Conservation (phyloP, 2,329 filamentous ascomycete genomes). For the Phaeophleospora eucalypticola region DNA sequence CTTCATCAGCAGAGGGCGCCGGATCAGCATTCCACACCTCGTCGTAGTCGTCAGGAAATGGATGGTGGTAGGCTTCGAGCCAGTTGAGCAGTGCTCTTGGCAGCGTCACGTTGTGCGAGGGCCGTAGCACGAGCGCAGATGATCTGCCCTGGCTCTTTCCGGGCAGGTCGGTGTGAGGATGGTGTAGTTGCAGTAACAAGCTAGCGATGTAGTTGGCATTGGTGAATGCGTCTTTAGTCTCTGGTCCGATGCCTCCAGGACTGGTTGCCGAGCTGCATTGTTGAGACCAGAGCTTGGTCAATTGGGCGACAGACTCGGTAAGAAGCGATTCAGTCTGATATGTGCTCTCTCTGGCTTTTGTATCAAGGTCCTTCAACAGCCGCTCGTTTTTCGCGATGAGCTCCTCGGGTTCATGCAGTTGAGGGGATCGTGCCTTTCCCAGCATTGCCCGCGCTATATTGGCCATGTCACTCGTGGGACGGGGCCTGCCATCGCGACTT, state of each 20-base stretch:
- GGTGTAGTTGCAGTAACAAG: constrained; percentile 73
- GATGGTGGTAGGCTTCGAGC: constrained; percentile 71
- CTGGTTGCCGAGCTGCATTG: constrained; percentile 25
- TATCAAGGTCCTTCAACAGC: constrained; percentile 49
- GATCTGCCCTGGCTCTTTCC: constrained; percentile 9
- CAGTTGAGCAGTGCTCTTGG: constrained; percentile 79
- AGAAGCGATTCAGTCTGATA: constrained; percentile 11
- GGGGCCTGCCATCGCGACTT: constrained; percentile 38
- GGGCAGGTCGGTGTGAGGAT: constrained; percentile 50
- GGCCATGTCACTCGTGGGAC: constrained; percentile 59
- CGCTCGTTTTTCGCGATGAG: constrained; percentile 73
- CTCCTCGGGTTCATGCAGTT: constrained; percentile 64
- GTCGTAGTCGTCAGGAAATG: constrained; percentile 63
- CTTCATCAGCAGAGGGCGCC: constrained; percentile 68
- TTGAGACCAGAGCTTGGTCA: constrained; percentile 28
- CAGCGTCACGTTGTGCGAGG: constrained; percentile 37
- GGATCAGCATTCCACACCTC: constrained; percentile 62
- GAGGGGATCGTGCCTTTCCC: constrained; percentile 48
- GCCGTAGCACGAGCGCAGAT: constrained; percentile 36
- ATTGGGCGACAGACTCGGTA: constrained; percentile 23
- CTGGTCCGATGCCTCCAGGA: constrained; percentile 32
- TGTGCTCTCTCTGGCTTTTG: constrained; percentile 31
- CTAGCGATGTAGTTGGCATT: constrained; percentile 77
- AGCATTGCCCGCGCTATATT: constrained; percentile 68
- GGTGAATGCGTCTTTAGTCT: constrained; percentile 56